Percentiles rank a stretch among this genome's conserved stretches.
These are phyloP conservation scores for Emmonsiellopsis sp. DNA, from an alignment of 2,329 filamentous ascomycete genomes.

Conservation along the genomic window DNA sequence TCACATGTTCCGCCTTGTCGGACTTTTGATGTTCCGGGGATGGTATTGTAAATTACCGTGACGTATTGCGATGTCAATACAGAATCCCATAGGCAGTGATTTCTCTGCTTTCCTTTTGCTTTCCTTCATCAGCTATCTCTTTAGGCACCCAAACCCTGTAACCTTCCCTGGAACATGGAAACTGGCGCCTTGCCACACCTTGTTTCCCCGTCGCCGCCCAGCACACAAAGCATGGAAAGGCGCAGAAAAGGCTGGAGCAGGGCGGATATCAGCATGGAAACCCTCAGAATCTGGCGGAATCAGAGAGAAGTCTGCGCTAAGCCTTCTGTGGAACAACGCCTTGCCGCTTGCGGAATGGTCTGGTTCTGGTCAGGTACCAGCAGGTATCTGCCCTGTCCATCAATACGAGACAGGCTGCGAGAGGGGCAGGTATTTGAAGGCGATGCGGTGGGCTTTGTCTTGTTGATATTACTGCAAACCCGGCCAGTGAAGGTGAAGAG, in stretches of 20 bases:
- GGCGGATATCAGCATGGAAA: conserved; percentile 5
- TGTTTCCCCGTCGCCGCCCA: neutral
- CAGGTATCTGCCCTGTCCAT: neutral
- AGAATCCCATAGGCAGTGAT: too few relatives aligned
- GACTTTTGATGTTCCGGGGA: neutral
- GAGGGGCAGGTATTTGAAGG: too few relatives aligned
- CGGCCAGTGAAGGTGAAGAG: too few relatives aligned
- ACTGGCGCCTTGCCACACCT: neutral
- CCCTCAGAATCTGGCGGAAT: conserved; percentile 13
- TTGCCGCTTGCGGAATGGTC: conserved; percentile 11
- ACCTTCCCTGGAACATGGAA: neutral
- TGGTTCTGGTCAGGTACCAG: conserved; percentile 7
- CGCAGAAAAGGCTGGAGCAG: conserved; percentile 7
- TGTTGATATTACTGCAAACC: too few relatives aligned
- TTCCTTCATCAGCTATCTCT: too few relatives aligned
- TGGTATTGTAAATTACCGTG: too few relatives aligned
- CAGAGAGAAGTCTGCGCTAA: conserved; percentile 4
- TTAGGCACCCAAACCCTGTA: too few relatives aligned
- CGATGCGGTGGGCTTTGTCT: too few relatives aligned
- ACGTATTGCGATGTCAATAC: too few relatives aligned
- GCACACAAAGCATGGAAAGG: neutral
- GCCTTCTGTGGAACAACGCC: conserved; percentile 4
- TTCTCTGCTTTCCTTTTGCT: neutral
- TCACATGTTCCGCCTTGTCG: neutral
- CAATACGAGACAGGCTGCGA: neutral